Evolutionary conservation across 306 rosid genomes (phyloP), one percentile per base, ranked within the genome.

Genomic region (Malus asiatica): DNA sequence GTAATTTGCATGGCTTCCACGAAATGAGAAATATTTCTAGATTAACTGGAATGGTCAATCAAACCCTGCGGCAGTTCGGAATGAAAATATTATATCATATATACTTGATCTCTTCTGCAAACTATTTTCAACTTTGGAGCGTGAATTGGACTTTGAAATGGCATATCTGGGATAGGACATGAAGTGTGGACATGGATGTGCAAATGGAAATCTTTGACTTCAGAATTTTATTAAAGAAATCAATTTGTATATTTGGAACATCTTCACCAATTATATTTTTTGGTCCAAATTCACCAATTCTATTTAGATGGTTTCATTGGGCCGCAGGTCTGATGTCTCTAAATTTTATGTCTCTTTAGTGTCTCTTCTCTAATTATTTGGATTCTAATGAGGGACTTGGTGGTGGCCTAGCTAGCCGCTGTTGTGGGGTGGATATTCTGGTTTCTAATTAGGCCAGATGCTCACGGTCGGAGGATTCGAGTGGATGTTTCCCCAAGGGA

Each of bases 121-220:
- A 19, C 51, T n/a, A 20, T 70, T 22, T 57, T 61, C 66, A 20
- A 72, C 40, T 22, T 58, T 3, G 7, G 16, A 0, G 72, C 80
- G 83, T 81, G 82, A 86, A 86, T 72, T 30, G 72, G 46, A 38
- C 22, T 71, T 59, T 6, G 52, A 30, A 45, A 42, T 23, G 68
- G 89, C 78, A 86, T 85, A 80, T 80, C 76, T 22, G 44, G 68
- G 40, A 64, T 30, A 22, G 13, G 42, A 30, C 40, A 18, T 15
- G 22, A 32, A 64, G 40, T 64, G 84, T 88, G 93, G 88, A 86
- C 78, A 23, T 1, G 23, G n/a, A 40, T 42, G 6, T 55, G 63
- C 46, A 73, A 63, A 77, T 13, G 81, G 90, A 22, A 90, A 88
- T 88, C 88, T 83, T 86, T 79, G 85, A 82, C 84, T 71, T 71